phyloP scores from a whole-genome alignment of 176 grass and related monocot genomes.

The Paspalum vaginatum region DNA sequence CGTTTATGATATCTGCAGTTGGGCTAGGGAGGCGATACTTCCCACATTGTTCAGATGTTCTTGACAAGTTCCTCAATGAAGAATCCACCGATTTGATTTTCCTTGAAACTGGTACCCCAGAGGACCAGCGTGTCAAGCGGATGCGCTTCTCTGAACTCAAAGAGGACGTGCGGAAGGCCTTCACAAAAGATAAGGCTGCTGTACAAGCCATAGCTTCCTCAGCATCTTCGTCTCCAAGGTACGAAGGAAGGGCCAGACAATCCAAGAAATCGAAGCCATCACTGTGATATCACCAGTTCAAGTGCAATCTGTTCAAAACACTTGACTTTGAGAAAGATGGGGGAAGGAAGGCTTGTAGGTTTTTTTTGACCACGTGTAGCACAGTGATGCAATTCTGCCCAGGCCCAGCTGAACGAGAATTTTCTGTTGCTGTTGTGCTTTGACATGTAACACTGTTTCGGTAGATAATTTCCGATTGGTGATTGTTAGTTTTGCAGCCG shows the following conservation, averaged over 20 bases:
- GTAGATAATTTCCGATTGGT: slow-evolving; percentile 11
- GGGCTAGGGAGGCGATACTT: slow-evolving; percentile 82
- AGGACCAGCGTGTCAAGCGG: slow-evolving; percentile 71
- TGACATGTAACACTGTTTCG: slow-evolving; percentile 18
- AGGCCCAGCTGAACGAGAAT: slow-evolving; percentile 4
- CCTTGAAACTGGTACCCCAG: slow-evolving; percentile 68
- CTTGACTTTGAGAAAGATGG: background rate
- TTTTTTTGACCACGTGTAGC: slow-evolving; percentile 12
- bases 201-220: slow-evolving; percentile 47
- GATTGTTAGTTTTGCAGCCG: slow-evolving; percentile 4
- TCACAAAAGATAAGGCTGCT: slow-evolving; percentile 81
- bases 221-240: slow-evolving; percentile 41
- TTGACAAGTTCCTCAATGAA: slow-evolving; percentile 92
- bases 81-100: slow-evolving; percentile 63
- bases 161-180: slow-evolving; percentile 86
- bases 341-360: background rate
- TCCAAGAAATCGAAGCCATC: slow-evolving; percentile 22
- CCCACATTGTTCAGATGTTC: slow-evolving; percentile 75
- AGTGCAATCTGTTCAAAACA: background rate
- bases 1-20: slow-evolving; percentile 54
- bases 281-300: slow-evolving; percentile 8
- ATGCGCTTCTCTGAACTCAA: slow-evolving; percentile 83
- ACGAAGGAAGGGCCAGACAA: slow-evolving; percentile 25
- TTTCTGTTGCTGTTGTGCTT: slow-evolving; percentile 26
- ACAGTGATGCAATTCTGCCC: background rate